Base-by-base conservation (phyloP, 1,139 yeast genomes). In the Candida sanyaensis region DNA sequence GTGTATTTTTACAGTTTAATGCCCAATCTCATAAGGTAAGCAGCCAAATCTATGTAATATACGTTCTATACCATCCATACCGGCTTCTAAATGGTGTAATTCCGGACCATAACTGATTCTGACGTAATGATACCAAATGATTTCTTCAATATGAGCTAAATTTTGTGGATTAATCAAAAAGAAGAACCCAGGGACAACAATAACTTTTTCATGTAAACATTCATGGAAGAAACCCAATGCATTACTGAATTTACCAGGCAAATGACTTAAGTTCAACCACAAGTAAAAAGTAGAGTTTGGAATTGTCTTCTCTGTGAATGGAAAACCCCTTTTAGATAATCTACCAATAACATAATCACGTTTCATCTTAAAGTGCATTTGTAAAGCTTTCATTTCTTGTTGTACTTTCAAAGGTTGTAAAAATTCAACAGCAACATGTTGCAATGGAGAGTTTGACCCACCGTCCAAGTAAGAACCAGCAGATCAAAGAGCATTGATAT, bases 211-310 rank as follows among this genome's bases (percentile, higher is more conserved):
- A 58, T 81, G 86, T 43, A 83, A 68, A 55, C 86, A 82, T 61
- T 83, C 88, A 60, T 83, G 88, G 76, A 83, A 83, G 57, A 83
- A 83, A 0, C 88, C 87, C 44, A 83, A 70, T 58, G 86, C 81
- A 57, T 83, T 81, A 49, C 81, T 73, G 49, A 83, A 68, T 58
- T 83, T 83, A 1, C 82, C 81, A 1, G 87, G 86, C 47, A 83
- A 71, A 55, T 78, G 83, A 17, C 78, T 68, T 47, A 83, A 71
- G 56, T 83, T 83, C 43, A 83, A 72, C 88, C 88, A 83, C 46
- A 83, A 68, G 61, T 83, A 83, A 59, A 83, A 83, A 1, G 88
- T 83, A 8, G 86, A 79, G 57, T 81, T 81, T 26, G 88, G 88
- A 23, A 69, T 77, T 44, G 74, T 73, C 21, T 52, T 55, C 36